These are phyloP conservation scores for Urtica urens DNA, from an alignment of 306 rosid genomes.

Conservation along the genomic window DNA sequence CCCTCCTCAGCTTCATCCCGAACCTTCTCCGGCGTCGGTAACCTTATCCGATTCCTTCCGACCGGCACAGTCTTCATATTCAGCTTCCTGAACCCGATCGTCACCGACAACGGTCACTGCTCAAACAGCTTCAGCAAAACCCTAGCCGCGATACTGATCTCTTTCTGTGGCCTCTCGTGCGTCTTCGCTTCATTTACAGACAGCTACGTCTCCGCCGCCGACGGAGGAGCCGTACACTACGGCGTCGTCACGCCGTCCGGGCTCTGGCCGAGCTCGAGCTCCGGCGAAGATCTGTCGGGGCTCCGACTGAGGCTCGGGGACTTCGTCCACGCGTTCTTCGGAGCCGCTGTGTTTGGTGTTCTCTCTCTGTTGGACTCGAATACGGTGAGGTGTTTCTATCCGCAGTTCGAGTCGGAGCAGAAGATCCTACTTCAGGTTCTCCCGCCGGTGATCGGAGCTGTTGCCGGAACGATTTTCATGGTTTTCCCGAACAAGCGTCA, in stretches of 20 bases:
- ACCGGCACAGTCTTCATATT: slow-evolving; percentile 66
- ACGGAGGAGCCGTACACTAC: slow-evolving; percentile 41
- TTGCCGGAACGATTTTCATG: slow-evolving; percentile 38
- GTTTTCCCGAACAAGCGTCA: slow-evolving; percentile 56
- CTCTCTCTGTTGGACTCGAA: slow-evolving; percentile 44
- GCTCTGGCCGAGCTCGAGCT: slow-evolving; percentile 56
- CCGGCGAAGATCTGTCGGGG: slow-evolving; percentile 20
- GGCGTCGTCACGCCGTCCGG: slow-evolving; percentile 44
- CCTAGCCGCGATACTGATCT: slow-evolving; percentile 30
- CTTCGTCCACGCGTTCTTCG: slow-evolving; percentile 48
- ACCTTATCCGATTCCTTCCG: slow-evolving; percentile 61
- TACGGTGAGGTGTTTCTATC: slow-evolving; percentile 48
- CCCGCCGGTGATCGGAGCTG: slow-evolving; percentile 54
- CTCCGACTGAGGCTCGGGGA: slow-evolving; percentile 50
- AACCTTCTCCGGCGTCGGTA: slow-evolving; percentile 40
- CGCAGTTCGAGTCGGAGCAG: slow-evolving; percentile 25
- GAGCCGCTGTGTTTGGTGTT: slow-evolving; percentile 42
- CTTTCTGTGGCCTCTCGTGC: slow-evolving; percentile 41
- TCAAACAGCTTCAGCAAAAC: slow-evolving; percentile 31
- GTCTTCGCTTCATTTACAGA: slow-evolving; percentile 68
- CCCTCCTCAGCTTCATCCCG: neutral
- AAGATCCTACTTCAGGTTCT: slow-evolving; percentile 36
- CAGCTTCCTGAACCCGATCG: slow-evolving; percentile 58
- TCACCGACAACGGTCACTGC: slow-evolving; percentile 66
- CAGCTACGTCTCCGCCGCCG: slow-evolving; percentile 47